Conservation (phyloP, 163 green algal genomes). For the Scenedesmus sp. region DNA sequence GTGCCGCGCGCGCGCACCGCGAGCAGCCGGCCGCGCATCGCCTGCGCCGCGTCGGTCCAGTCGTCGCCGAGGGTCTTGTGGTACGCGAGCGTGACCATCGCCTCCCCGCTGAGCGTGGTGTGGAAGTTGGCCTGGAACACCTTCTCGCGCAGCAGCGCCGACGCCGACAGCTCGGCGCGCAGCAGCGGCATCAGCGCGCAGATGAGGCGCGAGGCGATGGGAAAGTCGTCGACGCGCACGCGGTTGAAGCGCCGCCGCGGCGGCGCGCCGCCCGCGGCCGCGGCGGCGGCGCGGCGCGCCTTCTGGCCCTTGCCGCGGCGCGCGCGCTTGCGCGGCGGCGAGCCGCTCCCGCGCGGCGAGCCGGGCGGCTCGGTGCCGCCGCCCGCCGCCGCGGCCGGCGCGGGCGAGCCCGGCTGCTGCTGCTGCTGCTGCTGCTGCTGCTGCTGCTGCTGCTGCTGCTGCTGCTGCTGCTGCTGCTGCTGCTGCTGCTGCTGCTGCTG, state of each 20-base stretch:
- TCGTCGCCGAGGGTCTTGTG: conserved; percentile 82
- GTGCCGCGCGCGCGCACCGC: too few relatives aligned
- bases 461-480: too few relatives aligned
- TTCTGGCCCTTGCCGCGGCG: neutral
- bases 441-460: conserved; percentile 5
- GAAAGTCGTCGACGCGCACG: conserved; percentile 74
- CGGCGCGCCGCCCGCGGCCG: too few relatives aligned
- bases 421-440: neutral
- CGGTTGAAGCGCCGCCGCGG: conserved; percentile 11
- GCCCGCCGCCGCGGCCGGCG: neutral
- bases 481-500: too few relatives aligned
- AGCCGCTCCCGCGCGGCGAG: too few relatives aligned
- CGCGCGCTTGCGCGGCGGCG: too few relatives aligned
- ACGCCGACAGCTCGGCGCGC: conserved; percentile 54
- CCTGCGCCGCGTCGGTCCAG: conserved; percentile 65
- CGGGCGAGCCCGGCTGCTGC: neutral
- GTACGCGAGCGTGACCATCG: conserved; percentile 93
- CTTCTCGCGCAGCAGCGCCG: conserved; percentile 62
- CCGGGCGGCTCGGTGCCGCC: too few relatives aligned
- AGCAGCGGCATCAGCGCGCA: conserved; percentile 88
- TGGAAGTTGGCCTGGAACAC: conserved; percentile 77
- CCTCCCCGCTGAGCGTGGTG: conserved; percentile 79
- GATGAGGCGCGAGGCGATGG: conserved; percentile 75
- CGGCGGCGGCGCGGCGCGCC: neutral
- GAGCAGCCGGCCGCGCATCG: conserved; percentile 39